These are phyloP conservation scores for Gossypium bickii DNA, from an alignment of 345 rosid genomes.

Conservation along the genomic window DNA sequence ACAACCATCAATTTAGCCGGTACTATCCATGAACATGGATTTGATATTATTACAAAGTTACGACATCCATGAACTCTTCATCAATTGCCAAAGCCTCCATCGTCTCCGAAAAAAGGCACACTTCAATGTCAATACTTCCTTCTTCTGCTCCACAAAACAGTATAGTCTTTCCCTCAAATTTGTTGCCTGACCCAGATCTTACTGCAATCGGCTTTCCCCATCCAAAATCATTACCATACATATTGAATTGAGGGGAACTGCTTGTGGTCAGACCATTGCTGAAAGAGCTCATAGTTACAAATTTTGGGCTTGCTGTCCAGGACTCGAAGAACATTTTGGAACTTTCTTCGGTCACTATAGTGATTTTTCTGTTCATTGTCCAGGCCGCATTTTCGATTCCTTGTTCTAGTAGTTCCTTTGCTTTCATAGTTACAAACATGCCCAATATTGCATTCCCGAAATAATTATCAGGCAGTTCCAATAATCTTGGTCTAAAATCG, in stretches of 20 bases:
- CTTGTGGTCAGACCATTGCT: background rate
- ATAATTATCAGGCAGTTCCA: conserved; percentile 24
- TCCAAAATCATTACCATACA: conserved; percentile 18
- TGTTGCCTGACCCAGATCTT: conserved; percentile 20
- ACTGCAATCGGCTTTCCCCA: conserved; percentile 21
- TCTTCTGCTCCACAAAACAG: conserved; percentile 20
- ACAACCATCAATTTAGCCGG: background rate
- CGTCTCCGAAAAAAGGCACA: conserved; percentile 13
- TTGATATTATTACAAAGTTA: background rate
- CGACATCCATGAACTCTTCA: conserved; percentile 23
- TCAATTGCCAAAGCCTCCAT: conserved; percentile 18
- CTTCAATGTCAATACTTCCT: conserved; percentile 25
- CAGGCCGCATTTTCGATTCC: conserved; percentile 23
- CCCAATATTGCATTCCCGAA: conserved; percentile 28
- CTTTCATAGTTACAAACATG: background rate
- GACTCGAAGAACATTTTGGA: conserved; percentile 6
- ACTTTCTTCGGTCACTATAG: background rate
- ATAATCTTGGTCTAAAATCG: conserved; percentile 23
- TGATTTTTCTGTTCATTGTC: conserved; percentile 22
- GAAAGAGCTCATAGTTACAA: background rate
- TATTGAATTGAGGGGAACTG: conserved; percentile 41
- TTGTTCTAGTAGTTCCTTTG: conserved; percentile 2
- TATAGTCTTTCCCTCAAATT: conserved; percentile 20
- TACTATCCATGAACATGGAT: background rate
- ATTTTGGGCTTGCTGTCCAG: background rate